These are phyloP conservation scores for Acanthamoeba sp. DNA, from an alignment of 208 protist genomes.

Conservation along the genomic window DNA sequence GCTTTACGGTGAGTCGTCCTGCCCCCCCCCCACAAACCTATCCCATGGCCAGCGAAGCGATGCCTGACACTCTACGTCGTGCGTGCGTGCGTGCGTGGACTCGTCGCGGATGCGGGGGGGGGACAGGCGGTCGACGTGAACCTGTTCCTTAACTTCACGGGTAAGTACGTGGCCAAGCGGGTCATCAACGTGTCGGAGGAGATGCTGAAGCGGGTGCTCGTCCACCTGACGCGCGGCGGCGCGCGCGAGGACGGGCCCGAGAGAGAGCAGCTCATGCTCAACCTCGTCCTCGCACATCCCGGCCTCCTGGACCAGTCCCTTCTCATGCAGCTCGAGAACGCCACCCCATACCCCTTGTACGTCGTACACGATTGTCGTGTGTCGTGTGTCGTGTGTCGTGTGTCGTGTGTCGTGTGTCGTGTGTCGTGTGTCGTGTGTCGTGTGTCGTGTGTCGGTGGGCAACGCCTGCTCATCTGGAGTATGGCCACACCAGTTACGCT, in stretches of 20 bases:
- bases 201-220: constrained; percentile 50
- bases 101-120: background rate
- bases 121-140: constrained; percentile 41
- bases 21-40: too few species aligned
- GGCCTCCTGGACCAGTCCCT: constrained; percentile 28
- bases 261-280: constrained; percentile 53
- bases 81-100: background rate
- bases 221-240: constrained; percentile 18
- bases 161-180: constrained; percentile 40
- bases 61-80: background rate
- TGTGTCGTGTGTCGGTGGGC: too few species aligned
- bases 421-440: too few species aligned
- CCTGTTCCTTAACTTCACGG: constrained; percentile 47
- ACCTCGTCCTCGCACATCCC: constrained; percentile 41
- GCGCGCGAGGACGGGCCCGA: constrained; percentile 29
- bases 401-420: too few species aligned
- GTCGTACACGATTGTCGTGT: too few species aligned
- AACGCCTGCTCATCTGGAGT: background rate
- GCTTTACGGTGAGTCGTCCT: constrained; percentile 40
- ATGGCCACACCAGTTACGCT: constrained; percentile 1
- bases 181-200: constrained; percentile 59
- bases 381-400: too few species aligned
- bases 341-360: constrained; percentile 67
- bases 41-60: too few species aligned
- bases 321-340: constrained; percentile 9